Evolutionary conservation across 495 filamentous ascomycete genomes (phyloP).

Genomic region (Neurospora tetraspora): DNA sequence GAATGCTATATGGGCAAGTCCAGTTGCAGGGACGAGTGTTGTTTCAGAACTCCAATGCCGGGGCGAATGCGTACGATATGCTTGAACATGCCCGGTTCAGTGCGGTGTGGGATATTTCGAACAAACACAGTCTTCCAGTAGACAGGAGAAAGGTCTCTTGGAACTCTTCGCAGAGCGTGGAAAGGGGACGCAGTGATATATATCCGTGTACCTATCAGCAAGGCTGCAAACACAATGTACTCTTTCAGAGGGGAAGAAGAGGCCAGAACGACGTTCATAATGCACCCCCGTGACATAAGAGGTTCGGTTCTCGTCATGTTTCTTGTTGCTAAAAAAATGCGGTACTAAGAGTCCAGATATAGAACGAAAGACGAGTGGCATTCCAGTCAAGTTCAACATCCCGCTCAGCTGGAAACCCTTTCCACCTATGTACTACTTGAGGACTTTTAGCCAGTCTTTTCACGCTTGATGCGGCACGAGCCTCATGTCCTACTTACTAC

Average conservation of each 20-base stretch:
- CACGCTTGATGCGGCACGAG: background rate
- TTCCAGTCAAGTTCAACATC: background rate
- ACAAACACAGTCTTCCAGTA: background rate
- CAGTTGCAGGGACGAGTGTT: conserved; percentile 44
- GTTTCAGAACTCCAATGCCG: conserved; percentile 48
- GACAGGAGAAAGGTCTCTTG: background rate
- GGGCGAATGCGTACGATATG: conserved; percentile 36
- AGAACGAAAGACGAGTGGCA: background rate
- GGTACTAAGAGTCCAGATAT: background rate
- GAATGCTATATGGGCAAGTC: conserved; percentile 43
- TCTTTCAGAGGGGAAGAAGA: background rate
- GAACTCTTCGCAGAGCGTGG: background rate
- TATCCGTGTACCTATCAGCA: background rate
- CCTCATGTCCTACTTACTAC: background rate
- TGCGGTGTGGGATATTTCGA: background rate
- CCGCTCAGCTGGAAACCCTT: background rate
- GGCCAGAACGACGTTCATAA: background rate
- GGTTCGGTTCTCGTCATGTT: background rate
- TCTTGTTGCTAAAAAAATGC: background rate
- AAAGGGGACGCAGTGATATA: background rate
- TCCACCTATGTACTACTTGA: background rate
- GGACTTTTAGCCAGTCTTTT: background rate
- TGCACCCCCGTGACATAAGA: background rate
- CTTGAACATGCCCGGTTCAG: background rate
- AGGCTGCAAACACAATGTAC: background rate